Evolutionary conservation across 805 yeast genomes (phyloP), one percentile per base, ranked within the genome.

Genomic region (Ogataea neopini): DNA sequence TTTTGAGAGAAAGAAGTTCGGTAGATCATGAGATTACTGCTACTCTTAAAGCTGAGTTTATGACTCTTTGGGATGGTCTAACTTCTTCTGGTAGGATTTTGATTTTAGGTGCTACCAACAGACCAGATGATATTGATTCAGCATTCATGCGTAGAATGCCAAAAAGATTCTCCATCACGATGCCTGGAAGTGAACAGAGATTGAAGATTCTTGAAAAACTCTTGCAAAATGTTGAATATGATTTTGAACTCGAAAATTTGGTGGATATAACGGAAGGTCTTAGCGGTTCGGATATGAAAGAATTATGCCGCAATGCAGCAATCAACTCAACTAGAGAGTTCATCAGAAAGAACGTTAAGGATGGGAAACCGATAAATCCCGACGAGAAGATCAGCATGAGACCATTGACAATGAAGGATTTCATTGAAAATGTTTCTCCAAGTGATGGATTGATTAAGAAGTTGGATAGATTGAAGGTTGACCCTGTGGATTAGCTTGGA

Each of bases 21-120:
- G 73, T 75, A 41, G 99, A 92, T 68, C 97, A 92, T 68, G 99
- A 92, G 68, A 90, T 88, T n/a, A 90, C 96, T 25, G 88, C 97
- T 0, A 84, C 86, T 78, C 73, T 92, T 52, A 92, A 92, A 68
- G 96, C 98, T 0, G 98, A 92, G 67, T 94, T 92, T 61, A 92
- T 92, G 97, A 89, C 97, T 0, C 71, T 92, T 43, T 92, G 98
- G 98, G 99, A 92, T 66, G 99, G 99, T 0, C 72, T 92, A 26
- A 69, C 79, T 6, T 77, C 86, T 8, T 64, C 68, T n/a, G 96
- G 96, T 1, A 75, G 96, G 40, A 79, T 94, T 4, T 71, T 92
- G 71, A 89, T 92, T 2, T 77, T 92, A 58, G 99, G 98, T 2
- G 98, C 98, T 8, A 92, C 99, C 0, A 92, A 92, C 64, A 75